Percentiles rank a stretch among this genome's conserved stretches.
phyloP scores from a whole-genome alignment of 2,329 filamentous ascomycete genomes.

The Talaromyces piceae region DNA sequence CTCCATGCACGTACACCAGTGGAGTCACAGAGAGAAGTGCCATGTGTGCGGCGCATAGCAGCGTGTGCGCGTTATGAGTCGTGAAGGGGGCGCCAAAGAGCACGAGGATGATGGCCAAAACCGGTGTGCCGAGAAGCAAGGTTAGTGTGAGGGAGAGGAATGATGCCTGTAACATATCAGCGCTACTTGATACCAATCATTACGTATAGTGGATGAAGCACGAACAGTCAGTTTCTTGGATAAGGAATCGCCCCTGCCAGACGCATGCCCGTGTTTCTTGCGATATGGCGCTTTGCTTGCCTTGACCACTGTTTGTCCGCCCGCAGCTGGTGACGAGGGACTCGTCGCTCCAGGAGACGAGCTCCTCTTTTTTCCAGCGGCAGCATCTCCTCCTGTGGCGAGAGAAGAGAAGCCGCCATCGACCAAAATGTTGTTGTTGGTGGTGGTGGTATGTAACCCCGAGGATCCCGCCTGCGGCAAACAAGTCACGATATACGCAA shows the following conservation, averaged over 20 bases:
- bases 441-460: constrained; percentile 14
- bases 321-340: not conserved
- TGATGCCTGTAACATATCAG: constrained; percentile 47
- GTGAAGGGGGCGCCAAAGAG: constrained; percentile 89
- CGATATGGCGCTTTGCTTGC: constrained; percentile 2
- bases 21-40: constrained; percentile 71
- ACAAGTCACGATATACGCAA: constrained; percentile 51
- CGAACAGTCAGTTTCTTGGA: constrained; percentile 8
- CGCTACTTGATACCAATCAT: too few species aligned
- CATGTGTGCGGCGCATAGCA: constrained; percentile 74
- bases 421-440: constrained; percentile 6
- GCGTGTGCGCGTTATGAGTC: constrained; percentile 68
- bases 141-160: constrained; percentile 59
- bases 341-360: not conserved
- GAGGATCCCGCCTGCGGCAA: constrained; percentile 45
- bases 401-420: too few species aligned
- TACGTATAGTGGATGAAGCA: not conserved
- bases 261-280: constrained; percentile 2
- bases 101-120: constrained; percentile 58
- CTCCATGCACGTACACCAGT: constrained; percentile 77
- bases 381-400: not conserved
- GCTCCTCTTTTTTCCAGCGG: too few species aligned
- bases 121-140: constrained; percentile 47
- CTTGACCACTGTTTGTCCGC: not conserved
- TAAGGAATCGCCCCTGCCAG: constrained; percentile 1